phyloP scores from a whole-genome alignment of 2,329 filamentous ascomycete genomes.

The Penicillium frequentans region DNA sequence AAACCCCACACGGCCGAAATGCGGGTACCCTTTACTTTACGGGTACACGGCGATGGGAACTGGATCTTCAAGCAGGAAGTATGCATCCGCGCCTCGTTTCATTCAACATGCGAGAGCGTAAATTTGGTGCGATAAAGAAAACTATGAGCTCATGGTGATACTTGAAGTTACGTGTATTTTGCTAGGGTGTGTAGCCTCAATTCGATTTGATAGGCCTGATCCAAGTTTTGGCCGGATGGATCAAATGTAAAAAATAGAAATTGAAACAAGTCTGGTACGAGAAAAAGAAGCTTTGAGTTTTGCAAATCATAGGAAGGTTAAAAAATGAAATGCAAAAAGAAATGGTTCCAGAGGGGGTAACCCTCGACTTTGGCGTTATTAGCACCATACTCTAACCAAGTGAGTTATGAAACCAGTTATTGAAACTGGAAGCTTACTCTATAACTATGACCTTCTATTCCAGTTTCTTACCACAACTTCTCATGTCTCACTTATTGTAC shows the following conservation, averaged over 20 bases:
- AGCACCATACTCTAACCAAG: not conserved
- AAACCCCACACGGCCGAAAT: not conserved
- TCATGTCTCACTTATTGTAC: too few species aligned
- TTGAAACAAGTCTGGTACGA: too few species aligned
- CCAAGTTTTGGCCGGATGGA: not conserved
- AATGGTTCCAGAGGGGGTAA: not conserved
- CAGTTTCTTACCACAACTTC: too few species aligned
- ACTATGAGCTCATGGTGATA: too few species aligned
- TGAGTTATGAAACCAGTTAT: not conserved
- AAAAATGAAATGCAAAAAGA: not conserved
- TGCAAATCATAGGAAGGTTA: not conserved
- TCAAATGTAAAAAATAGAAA: too few species aligned
- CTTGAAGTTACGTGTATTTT: too few species aligned
- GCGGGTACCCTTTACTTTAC: not conserved
- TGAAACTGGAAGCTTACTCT: not conserved
- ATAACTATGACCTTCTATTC: fast-evolving
- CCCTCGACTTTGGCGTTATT: not conserved
- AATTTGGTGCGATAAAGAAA: too few species aligned
- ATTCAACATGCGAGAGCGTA: not conserved
- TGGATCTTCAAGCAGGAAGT: not conserved
- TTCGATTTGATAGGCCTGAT: not conserved
- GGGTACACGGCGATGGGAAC: not conserved
- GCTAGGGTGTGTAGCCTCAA: not conserved
- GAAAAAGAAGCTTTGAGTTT: too few species aligned
- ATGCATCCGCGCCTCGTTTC: not conserved